Percentiles rank a stretch among this genome's conserved stretches.
Evolutionary conservation across 139 green algal species (phyloP).

Genomic region (Raphidocelis subcapitata): DNA sequence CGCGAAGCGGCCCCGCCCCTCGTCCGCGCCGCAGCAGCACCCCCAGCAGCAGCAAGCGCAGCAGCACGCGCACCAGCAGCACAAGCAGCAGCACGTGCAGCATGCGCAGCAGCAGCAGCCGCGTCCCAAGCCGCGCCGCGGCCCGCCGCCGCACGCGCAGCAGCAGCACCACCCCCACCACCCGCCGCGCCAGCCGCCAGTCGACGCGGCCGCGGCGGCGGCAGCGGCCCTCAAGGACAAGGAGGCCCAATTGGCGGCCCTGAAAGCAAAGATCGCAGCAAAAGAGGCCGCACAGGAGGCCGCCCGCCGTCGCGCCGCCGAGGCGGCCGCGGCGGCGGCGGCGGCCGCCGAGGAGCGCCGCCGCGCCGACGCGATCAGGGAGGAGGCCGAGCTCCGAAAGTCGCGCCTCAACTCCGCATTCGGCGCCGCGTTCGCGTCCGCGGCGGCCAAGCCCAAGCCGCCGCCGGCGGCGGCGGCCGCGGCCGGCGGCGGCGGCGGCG

Average conservation of each 20-base stretch:
- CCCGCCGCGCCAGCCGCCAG: neutral
- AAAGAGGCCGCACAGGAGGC: conserved; percentile 2
- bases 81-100: neutral
- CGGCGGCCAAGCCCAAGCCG: conserved; percentile 3
- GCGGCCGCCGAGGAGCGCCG: conserved; percentile 1
- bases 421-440: conserved; percentile 12
- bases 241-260: conserved; percentile 3
- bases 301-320: neutral
- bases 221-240: conserved; percentile 11
- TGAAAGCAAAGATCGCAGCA: conserved; percentile 14
- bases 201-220: neutral
- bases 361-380: neutral
- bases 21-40: neutral
- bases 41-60: no score
- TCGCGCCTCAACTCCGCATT: conserved; percentile 21
- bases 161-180: conserved; percentile 8
- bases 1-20: no score
- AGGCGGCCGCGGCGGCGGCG: conserved; percentile 1
- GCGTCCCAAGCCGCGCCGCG: neutral
- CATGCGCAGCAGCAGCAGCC: neutral
- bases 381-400: conserved; percentile 11
- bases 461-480: neutral
- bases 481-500: conserved; percentile 1
- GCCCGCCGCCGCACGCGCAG: neutral
- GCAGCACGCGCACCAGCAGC: neutral